Percentiles rank a stretch among this genome's conserved stretches.
Conservation (phyloP, 768 basidiomycete species). For the Lentinula raphanica region DNA sequence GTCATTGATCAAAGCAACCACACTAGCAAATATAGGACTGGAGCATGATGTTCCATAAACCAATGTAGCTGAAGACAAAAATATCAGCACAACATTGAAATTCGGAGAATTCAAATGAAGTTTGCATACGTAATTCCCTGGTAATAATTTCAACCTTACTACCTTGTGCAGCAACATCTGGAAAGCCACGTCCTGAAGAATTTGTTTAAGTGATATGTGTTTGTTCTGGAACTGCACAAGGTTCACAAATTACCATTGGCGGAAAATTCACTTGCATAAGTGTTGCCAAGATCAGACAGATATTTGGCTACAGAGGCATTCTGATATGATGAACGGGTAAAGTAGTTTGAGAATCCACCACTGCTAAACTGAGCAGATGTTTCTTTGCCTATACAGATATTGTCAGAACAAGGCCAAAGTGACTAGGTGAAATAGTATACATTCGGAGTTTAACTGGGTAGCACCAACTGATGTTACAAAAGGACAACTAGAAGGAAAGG, state of each 20-base stretch:
- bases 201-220: neutral
- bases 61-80: slow-evolving; percentile 5
- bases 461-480: slow-evolving; percentile 13
- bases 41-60: slow-evolving; percentile 43
- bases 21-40: slow-evolving; percentile 41
- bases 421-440: too few species aligned
- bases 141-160: slow-evolving; percentile 13
- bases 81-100: slow-evolving; percentile 14
- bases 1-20: slow-evolving; percentile 42
- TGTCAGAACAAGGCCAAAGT: too few species aligned
- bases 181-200: slow-evolving; percentile 19
- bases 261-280: slow-evolving; percentile 42
- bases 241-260: slow-evolving; percentile 29
- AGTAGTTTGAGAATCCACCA: slow-evolving; percentile 4
- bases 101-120: neutral
- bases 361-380: slow-evolving; percentile 15
- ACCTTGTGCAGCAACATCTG: slow-evolving; percentile 44
- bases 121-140: slow-evolving; percentile 12
- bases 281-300: slow-evolving; percentile 8
- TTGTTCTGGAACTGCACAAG: neutral
- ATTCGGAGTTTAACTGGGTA: neutral
- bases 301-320: too few species aligned
- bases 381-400: neutral
- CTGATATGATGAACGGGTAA: too few species aligned
- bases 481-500: slow-evolving; percentile 48